Percentiles rank a stretch among this genome's conserved stretches.
These are phyloP conservation scores for Alternaria alternata DNA, from an alignment of 2,329 filamentous ascomycete species.

Conservation along the genomic window DNA sequence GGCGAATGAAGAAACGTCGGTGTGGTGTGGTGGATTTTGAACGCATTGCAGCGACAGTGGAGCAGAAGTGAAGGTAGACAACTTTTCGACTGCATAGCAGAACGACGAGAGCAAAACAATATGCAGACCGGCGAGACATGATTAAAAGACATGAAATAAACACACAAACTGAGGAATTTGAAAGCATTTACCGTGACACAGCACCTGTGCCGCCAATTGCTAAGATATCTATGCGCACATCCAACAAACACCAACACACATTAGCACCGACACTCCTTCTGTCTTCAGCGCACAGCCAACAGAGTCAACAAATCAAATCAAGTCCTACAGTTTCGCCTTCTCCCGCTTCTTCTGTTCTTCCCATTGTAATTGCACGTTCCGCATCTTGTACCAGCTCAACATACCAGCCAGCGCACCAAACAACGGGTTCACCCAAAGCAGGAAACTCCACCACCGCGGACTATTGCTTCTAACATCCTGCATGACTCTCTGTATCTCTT, in stretches of 20 bases:
- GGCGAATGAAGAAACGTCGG: constrained; percentile 10
- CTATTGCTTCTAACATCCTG: constrained; percentile 67
- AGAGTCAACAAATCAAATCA: background rate
- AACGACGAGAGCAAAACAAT: background rate
- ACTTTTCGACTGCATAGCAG: background rate
- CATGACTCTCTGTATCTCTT: constrained; percentile 73
- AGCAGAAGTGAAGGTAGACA: constrained; percentile 11
- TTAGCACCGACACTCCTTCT: constrained; percentile 6
- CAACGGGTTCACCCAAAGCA: constrained; percentile 74
- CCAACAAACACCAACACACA: constrained; percentile 15
- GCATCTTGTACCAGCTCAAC: constrained; percentile 78
- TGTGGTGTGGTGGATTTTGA: background rate
- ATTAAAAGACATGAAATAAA: background rate
- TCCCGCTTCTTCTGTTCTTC: constrained; percentile 63
- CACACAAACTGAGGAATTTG: background rate
- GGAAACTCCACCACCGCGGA: constrained; percentile 85
- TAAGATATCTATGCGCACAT: constrained; percentile 22
- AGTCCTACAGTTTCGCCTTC: constrained; percentile 65
- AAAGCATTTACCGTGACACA: constrained; percentile 18
- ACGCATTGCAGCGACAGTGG: constrained; percentile 3
- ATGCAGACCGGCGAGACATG: background rate
- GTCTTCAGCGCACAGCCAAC: background rate
- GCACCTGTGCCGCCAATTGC: constrained; percentile 15
- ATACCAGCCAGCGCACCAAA: constrained; percentile 72
- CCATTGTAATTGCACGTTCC: constrained; percentile 75